These are phyloP conservation scores for Yamadazyma endophytica DNA, from an alignment of 805 yeast species.

Conservation along the genomic window DNA sequence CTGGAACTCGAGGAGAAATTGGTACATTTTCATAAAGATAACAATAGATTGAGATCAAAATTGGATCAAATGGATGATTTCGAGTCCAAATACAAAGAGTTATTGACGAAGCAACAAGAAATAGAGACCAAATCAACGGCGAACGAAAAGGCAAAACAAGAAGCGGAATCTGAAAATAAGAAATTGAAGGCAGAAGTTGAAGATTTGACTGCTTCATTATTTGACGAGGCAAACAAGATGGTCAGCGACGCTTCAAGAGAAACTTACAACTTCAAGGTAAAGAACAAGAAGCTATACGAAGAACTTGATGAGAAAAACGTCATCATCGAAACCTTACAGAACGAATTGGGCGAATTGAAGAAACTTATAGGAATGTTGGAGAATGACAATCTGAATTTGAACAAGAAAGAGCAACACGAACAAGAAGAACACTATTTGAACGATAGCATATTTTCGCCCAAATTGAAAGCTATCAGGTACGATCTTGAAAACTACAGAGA, in stretches of 20 bases:
- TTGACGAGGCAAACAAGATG: slow-evolving; percentile 82
- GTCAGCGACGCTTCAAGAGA: slow-evolving; percentile 75
- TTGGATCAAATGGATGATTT: slow-evolving; percentile 19
- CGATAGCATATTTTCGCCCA: slow-evolving; percentile 28
- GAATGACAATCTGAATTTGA: slow-evolving; percentile 1
- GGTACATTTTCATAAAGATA: slow-evolving; percentile 34
- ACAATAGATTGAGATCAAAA: slow-evolving; percentile 21
- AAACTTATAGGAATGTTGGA: slow-evolving; percentile 53
- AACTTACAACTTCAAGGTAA: slow-evolving; percentile 53
- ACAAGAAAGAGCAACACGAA: not conserved
- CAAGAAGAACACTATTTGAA: slow-evolving; percentile 12
- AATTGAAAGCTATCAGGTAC: slow-evolving; percentile 34
- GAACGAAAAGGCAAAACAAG: slow-evolving; percentile 26
- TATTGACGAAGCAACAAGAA: slow-evolving; percentile 21
- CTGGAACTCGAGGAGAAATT: slow-evolving; percentile 51
- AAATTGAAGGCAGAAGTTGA: slow-evolving; percentile 71
- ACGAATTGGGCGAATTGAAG: slow-evolving; percentile 67
- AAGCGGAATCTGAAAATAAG: slow-evolving; percentile 57
- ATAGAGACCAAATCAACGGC: not conserved
- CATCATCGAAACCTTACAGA: slow-evolving; percentile 58
- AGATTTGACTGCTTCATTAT: slow-evolving; percentile 70
- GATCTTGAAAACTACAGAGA: slow-evolving; percentile 44
- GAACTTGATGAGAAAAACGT: slow-evolving; percentile 64
- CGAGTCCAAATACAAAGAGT: slow-evolving; percentile 24
- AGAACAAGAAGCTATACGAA: slow-evolving; percentile 51